phyloP scores from a whole-genome alignment of 192 early-diverging fungal species.

The Rhizophagus sp. region DNA sequence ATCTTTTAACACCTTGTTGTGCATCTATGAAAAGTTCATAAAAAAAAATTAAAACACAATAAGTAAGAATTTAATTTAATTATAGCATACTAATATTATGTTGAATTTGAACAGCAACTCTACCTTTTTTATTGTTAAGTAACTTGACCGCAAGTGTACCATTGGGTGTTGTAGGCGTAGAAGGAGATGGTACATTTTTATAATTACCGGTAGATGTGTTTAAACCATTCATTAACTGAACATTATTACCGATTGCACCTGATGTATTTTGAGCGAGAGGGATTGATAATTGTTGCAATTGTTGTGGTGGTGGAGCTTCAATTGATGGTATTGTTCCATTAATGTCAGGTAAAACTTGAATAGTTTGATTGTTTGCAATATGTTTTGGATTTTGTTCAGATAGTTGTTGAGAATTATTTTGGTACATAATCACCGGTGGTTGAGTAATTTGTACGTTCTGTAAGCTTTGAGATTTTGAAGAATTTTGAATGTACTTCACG shows the following conservation, averaged over 20 bases:
- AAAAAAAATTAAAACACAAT: background rate
- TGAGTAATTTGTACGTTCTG: background rate
- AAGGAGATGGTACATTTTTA: background rate
- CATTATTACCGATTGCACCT: background rate
- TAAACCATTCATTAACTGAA: background rate
- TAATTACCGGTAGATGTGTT: background rate
- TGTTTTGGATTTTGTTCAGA: background rate
- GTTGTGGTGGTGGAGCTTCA: background rate
- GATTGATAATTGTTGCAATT: background rate
- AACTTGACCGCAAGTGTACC: conserved; percentile 65
- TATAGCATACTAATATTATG: conserved; percentile 24
- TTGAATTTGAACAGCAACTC: conserved; percentile 28
- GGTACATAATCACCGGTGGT: background rate
- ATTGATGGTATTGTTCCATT: background rate
- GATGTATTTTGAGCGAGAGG: background rate
- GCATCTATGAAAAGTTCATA: background rate
- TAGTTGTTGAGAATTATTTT: background rate
- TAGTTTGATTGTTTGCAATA: background rate
- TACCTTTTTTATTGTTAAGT: conserved; percentile 28
- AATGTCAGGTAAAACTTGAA: background rate
- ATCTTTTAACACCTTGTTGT: conserved; percentile 26
- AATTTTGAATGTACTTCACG: background rate
- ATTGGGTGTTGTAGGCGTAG: conserved; percentile 8
- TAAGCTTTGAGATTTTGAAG: background rate
- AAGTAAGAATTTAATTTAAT: background rate